These are phyloP conservation scores for Oropetium thomaeum DNA, from an alignment of 176 grass and related monocot species.

Conservation along the genomic window DNA sequence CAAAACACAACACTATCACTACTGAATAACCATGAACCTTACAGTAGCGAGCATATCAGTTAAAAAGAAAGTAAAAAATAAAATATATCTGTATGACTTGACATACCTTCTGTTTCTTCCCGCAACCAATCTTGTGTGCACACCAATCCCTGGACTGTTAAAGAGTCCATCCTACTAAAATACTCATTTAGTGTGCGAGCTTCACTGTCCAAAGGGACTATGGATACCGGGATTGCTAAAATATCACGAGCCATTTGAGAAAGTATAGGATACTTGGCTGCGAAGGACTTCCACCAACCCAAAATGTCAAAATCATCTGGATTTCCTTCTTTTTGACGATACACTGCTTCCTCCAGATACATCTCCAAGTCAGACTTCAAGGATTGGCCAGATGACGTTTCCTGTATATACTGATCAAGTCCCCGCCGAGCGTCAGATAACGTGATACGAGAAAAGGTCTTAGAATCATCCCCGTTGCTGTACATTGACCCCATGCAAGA, in stretches of 20 bases:
- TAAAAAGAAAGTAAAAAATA: background rate
- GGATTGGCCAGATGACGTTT: slow-evolving; percentile 85
- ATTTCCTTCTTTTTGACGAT: slow-evolving; percentile 73
- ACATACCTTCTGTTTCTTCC: slow-evolving; percentile 75
- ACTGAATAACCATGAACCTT: slow-evolving; percentile 10
- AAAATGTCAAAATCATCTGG: slow-evolving; percentile 90
- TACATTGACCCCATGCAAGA: slow-evolving; percentile 54
- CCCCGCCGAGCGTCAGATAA: slow-evolving; percentile 92
- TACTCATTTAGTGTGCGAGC: slow-evolving; percentile 86
- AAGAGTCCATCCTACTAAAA: slow-evolving; percentile 76
- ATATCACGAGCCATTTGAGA: slow-evolving; percentile 93
- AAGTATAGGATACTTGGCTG: slow-evolving; percentile 95
- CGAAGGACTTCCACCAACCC: slow-evolving; percentile 93
- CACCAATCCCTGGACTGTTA: slow-evolving; percentile 71
- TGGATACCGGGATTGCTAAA: slow-evolving; percentile 81
- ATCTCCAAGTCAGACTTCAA: slow-evolving; percentile 92
- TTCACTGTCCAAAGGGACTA: slow-evolving; percentile 72
- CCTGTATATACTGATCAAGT: slow-evolving; percentile 97
- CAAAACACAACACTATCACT: slow-evolving; percentile 2
- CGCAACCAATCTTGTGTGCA: slow-evolving; percentile 94
- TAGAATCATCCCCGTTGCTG: slow-evolving; percentile 65
- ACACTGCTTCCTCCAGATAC: slow-evolving; percentile 93
- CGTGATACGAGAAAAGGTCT: slow-evolving; percentile 81
- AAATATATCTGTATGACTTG: slow-evolving; percentile 1
- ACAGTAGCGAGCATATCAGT: background rate